phyloP scores from a whole-genome alignment of 768 basidiomycete genomes.

The Amanita subjunquillea region DNA sequence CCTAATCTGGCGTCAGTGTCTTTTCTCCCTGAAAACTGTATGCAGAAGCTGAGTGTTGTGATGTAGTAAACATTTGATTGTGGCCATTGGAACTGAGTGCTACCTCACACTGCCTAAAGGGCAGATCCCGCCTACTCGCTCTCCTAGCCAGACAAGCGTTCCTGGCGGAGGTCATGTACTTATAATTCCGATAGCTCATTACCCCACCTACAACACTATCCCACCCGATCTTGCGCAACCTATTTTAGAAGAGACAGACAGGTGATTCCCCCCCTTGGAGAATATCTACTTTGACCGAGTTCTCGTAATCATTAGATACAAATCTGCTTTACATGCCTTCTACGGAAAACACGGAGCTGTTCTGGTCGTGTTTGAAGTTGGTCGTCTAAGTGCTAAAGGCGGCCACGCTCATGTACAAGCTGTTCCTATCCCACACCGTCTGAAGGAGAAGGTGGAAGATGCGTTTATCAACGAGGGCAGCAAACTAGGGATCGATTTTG shows the following conservation, averaged over 20 bases:
- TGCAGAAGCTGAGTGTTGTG: conserved; percentile 5
- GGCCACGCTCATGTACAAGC: conserved; percentile 93
- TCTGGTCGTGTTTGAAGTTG: conserved; percentile 82
- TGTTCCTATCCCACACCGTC: conserved; percentile 60
- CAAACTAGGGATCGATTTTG: conserved; percentile 61
- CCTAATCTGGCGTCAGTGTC: conserved; percentile 71
- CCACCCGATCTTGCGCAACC: conserved; percentile 67
- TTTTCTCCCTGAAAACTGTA: neutral
- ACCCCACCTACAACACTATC: conserved; percentile 77
- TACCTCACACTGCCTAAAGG: conserved; percentile 97
- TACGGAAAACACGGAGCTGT: conserved; percentile 62
- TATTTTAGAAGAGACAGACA: conserved; percentile 73
- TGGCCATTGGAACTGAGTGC: conserved; percentile 86
- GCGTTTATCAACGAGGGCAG: conserved; percentile 68
- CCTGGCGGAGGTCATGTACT: conserved; percentile 96
- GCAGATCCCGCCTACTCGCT: conserved; percentile 79
- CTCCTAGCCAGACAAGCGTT: conserved; percentile 40
- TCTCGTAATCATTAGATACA: conserved; percentile 43
- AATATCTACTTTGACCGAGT: neutral
- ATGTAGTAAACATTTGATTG: conserved; percentile 85
- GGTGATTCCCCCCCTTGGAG: conserved; percentile 25
- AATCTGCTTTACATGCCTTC: conserved; percentile 59
- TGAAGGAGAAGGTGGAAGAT: conserved; percentile 55
- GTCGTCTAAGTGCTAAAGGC: conserved; percentile 71
- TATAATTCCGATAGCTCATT: conserved; percentile 89